Evolutionary conservation across 768 basidiomycete genomes (phyloP).

Genomic region (Amanita rubescens): DNA sequence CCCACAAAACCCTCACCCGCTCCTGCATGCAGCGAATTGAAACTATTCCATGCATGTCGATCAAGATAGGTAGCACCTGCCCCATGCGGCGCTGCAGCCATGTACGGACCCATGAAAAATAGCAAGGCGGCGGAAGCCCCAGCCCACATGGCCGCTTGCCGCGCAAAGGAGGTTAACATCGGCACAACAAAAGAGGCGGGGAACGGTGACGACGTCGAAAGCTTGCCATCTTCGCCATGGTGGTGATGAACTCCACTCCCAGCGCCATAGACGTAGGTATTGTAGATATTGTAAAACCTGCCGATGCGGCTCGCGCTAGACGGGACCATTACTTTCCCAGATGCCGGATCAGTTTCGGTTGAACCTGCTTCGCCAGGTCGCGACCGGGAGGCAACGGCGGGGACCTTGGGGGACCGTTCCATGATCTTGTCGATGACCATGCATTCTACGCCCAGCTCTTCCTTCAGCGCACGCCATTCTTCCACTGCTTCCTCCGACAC

Average conservation of each 20-base stretch:
- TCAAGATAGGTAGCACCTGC: constrained; percentile 59
- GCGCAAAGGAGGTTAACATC: constrained; percentile 22
- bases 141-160: constrained; percentile 49
- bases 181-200: constrained; percentile 10
- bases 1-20: constrained; percentile 59
- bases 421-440: constrained; percentile 69
- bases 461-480: constrained; percentile 76
- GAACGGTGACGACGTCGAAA: constrained; percentile 23
- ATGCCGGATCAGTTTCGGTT: neutral
- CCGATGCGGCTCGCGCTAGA: constrained; percentile 27
- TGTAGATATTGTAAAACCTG: constrained; percentile 83
- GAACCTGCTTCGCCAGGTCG: neutral
- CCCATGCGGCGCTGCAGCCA: constrained; percentile 54
- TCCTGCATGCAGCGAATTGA: constrained; percentile 57
- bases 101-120: constrained; percentile 53
- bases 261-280: constrained; percentile 52
- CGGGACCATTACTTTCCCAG: constrained; percentile 9
- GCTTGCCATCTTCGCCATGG: constrained; percentile 20
- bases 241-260: constrained; percentile 9
- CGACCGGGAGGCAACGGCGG: neutral
- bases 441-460: constrained; percentile 73
- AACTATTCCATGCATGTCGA: constrained; percentile 71
- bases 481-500: constrained; percentile 61
- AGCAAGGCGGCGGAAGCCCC: constrained; percentile 58
- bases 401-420: constrained; percentile 23